Conservation (phyloP, 176 grass and related monocot genomes). For the Canna indica region DNA sequence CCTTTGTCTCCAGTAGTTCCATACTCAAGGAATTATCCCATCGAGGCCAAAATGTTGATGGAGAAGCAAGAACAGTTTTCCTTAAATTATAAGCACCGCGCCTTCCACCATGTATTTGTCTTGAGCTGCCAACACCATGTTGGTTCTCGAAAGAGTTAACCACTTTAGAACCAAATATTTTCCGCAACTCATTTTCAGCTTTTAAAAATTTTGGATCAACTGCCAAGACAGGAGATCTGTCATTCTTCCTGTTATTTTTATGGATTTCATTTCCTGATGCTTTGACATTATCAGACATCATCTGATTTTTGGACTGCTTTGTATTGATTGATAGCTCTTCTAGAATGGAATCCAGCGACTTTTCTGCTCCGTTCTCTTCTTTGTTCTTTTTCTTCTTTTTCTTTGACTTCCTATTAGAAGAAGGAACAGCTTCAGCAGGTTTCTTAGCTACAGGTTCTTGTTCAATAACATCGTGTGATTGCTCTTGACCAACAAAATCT, state of each 20-base stretch:
- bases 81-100: conserved; percentile 59
- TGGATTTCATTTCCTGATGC: conserved; percentile 38
- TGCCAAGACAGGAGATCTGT: conserved; percentile 37
- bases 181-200: conserved; percentile 88
- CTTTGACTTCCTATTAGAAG: conserved; percentile 78
- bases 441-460: conserved; percentile 33
- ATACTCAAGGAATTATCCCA: conserved; percentile 88
- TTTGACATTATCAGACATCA: conserved; percentile 26
- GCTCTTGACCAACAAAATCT: conserved; percentile 26
- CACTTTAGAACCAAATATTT: conserved; percentile 98
- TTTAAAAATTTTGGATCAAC: conserved; percentile 81
- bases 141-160: conserved; percentile 95
- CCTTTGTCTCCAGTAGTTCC: conserved; percentile 73
- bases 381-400: conserved; percentile 96
- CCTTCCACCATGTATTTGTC: conserved; percentile 62
- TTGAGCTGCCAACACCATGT: conserved; percentile 45
- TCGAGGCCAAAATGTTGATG: conserved; percentile 58
- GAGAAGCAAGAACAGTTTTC: conserved; percentile 72
- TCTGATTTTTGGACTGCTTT: conserved; percentile 26
- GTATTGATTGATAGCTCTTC: conserved; percentile 67
- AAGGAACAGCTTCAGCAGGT: conserved; percentile 14
- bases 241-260: conserved; percentile 19
- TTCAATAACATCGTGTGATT: conserved; percentile 21
- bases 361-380: conserved; percentile 31
- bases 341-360: conserved; percentile 59